These are phyloP conservation scores for Leccinum ponderosum DNA, from an alignment of 1,284 basidiomycete species.

Conservation along the genomic window DNA sequence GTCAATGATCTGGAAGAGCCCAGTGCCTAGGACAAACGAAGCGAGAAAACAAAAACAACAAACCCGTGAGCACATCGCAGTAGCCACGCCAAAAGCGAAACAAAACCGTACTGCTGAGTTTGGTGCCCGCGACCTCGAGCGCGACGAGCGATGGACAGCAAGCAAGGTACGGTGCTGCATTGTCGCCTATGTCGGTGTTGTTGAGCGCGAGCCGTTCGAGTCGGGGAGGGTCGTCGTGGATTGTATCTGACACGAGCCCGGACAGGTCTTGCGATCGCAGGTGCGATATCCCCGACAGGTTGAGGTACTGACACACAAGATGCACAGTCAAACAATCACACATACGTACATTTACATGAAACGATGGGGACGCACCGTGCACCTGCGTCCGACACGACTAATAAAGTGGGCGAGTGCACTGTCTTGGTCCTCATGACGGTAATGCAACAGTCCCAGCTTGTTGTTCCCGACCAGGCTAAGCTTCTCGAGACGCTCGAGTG, in stretches of 20 bases:
- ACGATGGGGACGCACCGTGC: slow-evolving; percentile 46
- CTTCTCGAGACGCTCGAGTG: slow-evolving; percentile 43
- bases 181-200: slow-evolving; percentile 62
- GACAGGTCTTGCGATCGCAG: slow-evolving; percentile 55
- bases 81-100: neutral
- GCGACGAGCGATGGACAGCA: slow-evolving; percentile 48
- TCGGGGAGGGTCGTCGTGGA: slow-evolving; percentile 34
- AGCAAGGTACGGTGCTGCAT: slow-evolving; percentile 51
- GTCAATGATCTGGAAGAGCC: slow-evolving; percentile 58
- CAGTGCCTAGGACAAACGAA: slow-evolving; percentile 43
- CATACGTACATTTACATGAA: neutral
- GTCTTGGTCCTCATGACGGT: slow-evolving; percentile 13
- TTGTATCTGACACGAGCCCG: slow-evolving; percentile 43
- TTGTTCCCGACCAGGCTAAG: slow-evolving; percentile 64
- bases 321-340: neutral
- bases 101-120: slow-evolving; percentile 50
- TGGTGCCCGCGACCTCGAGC: slow-evolving; percentile 58
- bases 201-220: slow-evolving; percentile 57
- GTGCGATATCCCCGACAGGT: slow-evolving; percentile 53
- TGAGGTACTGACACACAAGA: slow-evolving; percentile 16
- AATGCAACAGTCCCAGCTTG: slow-evolving; percentile 48
- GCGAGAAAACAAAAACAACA: neutral
- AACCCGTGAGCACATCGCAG: neutral
- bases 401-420: slow-evolving; percentile 50
- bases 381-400: slow-evolving; percentile 52